These are phyloP conservation scores for Neonectria ditissima DNA, from an alignment of 2,329 filamentous ascomycete species.

Conservation along the genomic window DNA sequence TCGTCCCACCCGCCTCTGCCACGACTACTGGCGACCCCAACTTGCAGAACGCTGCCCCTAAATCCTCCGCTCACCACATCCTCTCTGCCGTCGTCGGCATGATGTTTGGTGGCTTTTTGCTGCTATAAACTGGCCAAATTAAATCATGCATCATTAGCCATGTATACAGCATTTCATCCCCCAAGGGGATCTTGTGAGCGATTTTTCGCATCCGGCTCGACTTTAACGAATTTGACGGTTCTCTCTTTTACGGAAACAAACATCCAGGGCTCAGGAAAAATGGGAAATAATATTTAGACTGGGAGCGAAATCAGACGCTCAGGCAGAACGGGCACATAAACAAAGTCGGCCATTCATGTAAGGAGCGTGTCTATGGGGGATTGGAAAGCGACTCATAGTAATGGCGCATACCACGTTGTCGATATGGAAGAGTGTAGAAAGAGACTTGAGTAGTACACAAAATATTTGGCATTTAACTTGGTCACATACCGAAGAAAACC, in stretches of 20 bases:
- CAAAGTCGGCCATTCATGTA: slow-evolving; percentile 28
- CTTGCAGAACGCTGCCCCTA: slow-evolving; percentile 53
- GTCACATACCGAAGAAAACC: too few species aligned
- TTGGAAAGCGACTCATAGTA: slow-evolving; percentile 32
- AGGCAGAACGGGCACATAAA: slow-evolving; percentile 36
- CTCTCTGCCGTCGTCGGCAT: slow-evolving; percentile 46
- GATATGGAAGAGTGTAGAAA: slow-evolving; percentile 36
- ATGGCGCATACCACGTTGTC: slow-evolving; percentile 36
- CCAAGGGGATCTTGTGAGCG: slow-evolving; percentile 1
- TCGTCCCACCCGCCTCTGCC: slow-evolving; percentile 51
- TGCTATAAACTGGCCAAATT: slow-evolving; percentile 38
- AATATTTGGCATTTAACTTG: slow-evolving; percentile 21
- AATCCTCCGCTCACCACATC: slow-evolving; percentile 36
- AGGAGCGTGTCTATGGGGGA: slow-evolving; percentile 22
- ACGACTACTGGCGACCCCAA: slow-evolving; percentile 47
- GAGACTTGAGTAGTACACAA: slow-evolving; percentile 36
- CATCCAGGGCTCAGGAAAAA: slow-evolving; percentile 13
- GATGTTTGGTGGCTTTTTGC: slow-evolving; percentile 45
- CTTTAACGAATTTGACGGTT: slow-evolving; percentile 44
- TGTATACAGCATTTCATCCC: not conserved
- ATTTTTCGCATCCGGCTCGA: slow-evolving; percentile 29
- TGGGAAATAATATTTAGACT: slow-evolving; percentile 36
- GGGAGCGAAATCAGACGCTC: slow-evolving; percentile 36
- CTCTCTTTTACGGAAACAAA: slow-evolving; percentile 27
- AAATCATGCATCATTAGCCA: not conserved